These are phyloP conservation scores for Colletotrichum sp. DNA, from an alignment of 2,329 filamentous ascomycete species.

Conservation along the genomic window DNA sequence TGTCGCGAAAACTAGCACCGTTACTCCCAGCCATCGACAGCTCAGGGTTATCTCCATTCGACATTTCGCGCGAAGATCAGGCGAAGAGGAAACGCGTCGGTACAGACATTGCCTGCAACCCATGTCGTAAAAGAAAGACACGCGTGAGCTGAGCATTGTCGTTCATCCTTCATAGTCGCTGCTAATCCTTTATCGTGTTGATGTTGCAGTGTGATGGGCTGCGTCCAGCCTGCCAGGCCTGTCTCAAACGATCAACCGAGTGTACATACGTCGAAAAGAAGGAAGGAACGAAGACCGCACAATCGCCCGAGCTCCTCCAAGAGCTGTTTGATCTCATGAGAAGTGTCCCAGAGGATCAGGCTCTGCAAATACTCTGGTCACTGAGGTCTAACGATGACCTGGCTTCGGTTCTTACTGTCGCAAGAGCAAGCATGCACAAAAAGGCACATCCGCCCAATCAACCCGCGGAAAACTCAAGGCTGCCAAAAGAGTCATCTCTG, in stretches of 20 bases:
- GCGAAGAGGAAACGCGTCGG: constrained; percentile 26
- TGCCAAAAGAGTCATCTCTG: not conserved
- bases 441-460: not conserved
- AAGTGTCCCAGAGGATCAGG: constrained; percentile 22
- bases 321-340: constrained; percentile 30
- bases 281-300: not conserved
- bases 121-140: constrained; percentile 26
- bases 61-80: not conserved
- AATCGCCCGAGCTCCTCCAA: not conserved
- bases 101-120: constrained; percentile 28
- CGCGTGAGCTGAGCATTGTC: constrained; percentile 18
- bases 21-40: not conserved
- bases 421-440: constrained; percentile 9
- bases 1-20: constrained; percentile 5
- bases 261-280: constrained; percentile 25
- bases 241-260: constrained; percentile 11
- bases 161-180: not conserved
- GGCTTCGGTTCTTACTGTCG: constrained; percentile 23
- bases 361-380: constrained; percentile 22
- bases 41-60: not conserved
- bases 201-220: constrained; percentile 23
- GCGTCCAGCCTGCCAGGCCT: constrained; percentile 24
- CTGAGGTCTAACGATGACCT: constrained; percentile 27
- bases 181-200: not conserved
- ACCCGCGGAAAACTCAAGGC: no score